Evolutionary conservation across 2,329 filamentous ascomycete species (phyloP).

Genomic region (Neonectria magnoliae): DNA sequence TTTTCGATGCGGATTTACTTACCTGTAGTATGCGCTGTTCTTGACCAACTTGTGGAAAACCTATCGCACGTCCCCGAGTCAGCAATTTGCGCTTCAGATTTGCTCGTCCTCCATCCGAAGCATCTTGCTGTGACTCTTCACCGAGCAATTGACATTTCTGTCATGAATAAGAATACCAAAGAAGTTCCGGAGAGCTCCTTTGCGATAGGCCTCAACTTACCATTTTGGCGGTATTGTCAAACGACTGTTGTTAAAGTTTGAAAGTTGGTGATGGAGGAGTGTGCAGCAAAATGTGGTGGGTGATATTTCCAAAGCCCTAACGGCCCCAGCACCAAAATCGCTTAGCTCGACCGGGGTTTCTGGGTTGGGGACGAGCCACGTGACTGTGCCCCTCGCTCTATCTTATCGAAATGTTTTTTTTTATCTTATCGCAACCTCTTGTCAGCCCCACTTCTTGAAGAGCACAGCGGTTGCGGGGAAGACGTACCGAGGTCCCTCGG

Average conservation of each 20-base stretch:
- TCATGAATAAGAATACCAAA: constrained; percentile 44
- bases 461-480: constrained; percentile 20
- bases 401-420: constrained; percentile 5
- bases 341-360: constrained; percentile 30
- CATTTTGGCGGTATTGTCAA: constrained; percentile 71
- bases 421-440: constrained; percentile 19
- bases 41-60: constrained; percentile 94
- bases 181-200: constrained; percentile 27
- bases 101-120: constrained; percentile 79
- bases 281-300: constrained; percentile 51
- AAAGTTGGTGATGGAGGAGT: constrained; percentile 46
- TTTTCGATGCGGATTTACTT: constrained; percentile 52
- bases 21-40: constrained; percentile 99
- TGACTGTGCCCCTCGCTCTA: constrained; percentile 33
- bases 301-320: constrained; percentile 55
- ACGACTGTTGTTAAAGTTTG: constrained; percentile 51
- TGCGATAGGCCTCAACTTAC: constrained; percentile 66
- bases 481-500: constrained; percentile 40
- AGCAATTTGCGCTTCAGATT: constrained; percentile 99
- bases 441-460: neutral
- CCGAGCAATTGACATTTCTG: constrained; percentile 59
- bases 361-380: constrained; percentile 55
- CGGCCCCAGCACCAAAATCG: constrained; percentile 29
- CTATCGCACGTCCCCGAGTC: constrained; percentile 82
- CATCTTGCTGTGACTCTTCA: constrained; percentile 93